Evolutionary conservation across 768 basidiomycete species (phyloP).

Genomic region (Termitomyces sp.): DNA sequence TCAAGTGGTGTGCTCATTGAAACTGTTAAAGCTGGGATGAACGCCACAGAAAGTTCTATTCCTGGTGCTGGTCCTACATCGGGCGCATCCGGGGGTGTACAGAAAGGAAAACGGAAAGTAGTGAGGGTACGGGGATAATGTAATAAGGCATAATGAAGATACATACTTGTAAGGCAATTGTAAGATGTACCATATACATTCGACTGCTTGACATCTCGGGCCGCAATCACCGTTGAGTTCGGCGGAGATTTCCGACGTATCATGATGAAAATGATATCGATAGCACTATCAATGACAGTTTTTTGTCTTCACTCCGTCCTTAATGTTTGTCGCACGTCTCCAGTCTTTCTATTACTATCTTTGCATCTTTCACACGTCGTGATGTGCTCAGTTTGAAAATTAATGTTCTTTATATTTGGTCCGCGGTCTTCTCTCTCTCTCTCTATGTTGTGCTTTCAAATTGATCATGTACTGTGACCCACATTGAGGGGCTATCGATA

Average conservation of each 20-base stretch:
- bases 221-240: background rate
- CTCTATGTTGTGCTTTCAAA: background rate
- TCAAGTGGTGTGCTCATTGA: constrained; percentile 76
- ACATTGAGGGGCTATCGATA: constrained; percentile 1
- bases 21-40: constrained; percentile 83
- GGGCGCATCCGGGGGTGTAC: constrained; percentile 35
- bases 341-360: background rate
- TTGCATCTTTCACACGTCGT: background rate
- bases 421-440: background rate
- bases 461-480: background rate
- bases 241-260: constrained; percentile 8
- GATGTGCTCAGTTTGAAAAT: background rate
- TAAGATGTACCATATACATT: background rate
- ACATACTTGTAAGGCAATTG: background rate
- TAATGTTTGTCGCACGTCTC: background rate
- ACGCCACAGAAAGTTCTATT: constrained; percentile 47
- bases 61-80: constrained; percentile 24
- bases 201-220: background rate
- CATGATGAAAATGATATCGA: background rate
- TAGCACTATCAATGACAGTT: constrained; percentile 1
- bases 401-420: background rate
- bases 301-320: background rate
- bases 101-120: constrained; percentile 79
- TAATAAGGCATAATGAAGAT: background rate
- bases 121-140: constrained; percentile 60